Evolutionary conservation across 192 early-diverging fungal species (phyloP), one percentile per base, ranked within the genome.

Genomic region (Coemansia sp.): DNA sequence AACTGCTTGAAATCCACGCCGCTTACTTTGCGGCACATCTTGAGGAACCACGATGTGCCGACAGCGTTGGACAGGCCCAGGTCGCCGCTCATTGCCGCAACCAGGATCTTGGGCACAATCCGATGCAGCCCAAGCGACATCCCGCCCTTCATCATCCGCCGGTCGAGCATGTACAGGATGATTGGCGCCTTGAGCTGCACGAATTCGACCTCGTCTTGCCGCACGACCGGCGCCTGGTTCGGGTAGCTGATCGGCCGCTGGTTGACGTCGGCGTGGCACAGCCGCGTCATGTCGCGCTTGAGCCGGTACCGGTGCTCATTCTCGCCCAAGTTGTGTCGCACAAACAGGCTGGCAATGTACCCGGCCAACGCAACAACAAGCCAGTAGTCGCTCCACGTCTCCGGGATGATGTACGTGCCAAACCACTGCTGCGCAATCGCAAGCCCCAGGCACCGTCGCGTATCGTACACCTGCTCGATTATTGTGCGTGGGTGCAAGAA

Each of bases 361-460:
- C 92, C 90, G 0, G 91, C 86, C 25, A 99, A 70, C 13, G 94
- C 95, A 40, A 85, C 67, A 7, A 91, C 88, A 16, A 99, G 74
- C 97, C 97, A 99, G 26, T 86, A 84, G 77, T 99, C 97, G 7
- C 85, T 84, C 90, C 93, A 87, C 20, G 70, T 68, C 58, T 85
- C 84, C 4, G 87, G 84, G 34, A 81, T 69, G 40, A 99, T 87
- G 66, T 90, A 94, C 20, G 91, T 86, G 12, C 96, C 96, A 74
- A 98, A 96, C 96, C 96, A 99, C 85, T 99, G 97, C 45, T 87
- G 75, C 20, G 92, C 92, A 6, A 97, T 68, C 0, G 87, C 88
- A 42, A 87, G 72, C 20, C 86, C 87, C 43, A 99, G 67, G 25
- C 74, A 56, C 7, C 85, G 86, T 48, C 94, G 85, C 3, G 93